Conservation (phyloP, 805 yeast species). For the Saccharomycopsis sp. region DNA sequence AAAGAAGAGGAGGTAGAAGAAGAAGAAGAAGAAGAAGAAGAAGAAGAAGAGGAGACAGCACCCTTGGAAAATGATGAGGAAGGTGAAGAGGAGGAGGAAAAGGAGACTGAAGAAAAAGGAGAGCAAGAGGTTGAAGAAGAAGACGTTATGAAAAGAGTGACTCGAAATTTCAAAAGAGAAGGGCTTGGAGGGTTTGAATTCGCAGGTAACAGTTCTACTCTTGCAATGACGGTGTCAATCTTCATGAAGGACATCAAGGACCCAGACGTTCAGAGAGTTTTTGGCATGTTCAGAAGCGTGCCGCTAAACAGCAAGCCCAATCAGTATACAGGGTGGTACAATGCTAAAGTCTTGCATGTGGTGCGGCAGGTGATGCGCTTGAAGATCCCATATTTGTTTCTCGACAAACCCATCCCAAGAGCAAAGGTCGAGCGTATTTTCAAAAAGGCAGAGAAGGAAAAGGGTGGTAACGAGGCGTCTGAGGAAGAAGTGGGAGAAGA, state of each 20-base stretch:
- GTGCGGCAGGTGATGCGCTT: conserved; percentile 64
- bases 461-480: conserved; percentile 15
- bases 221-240: conserved; percentile 66
- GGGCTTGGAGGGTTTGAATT: conserved; percentile 40
- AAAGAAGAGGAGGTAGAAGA: conserved; percentile 23
- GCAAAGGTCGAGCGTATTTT: conserved; percentile 36
- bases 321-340: conserved; percentile 70
- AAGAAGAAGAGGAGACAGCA: conserved; percentile 21
- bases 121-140: conserved; percentile 23
- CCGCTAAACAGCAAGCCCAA: conserved; percentile 23
- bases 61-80: conserved; percentile 24
- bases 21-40: conserved; percentile 25
- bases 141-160: conserved; percentile 22
- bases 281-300: conserved; percentile 25
- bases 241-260: conserved; percentile 76
- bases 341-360: conserved; percentile 49
- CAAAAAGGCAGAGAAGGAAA: conserved; percentile 25
- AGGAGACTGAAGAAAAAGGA: conserved; percentile 24
- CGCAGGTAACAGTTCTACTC: conserved; percentile 56
- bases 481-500: conserved; percentile 24
- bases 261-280: conserved; percentile 41
- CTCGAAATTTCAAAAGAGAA: background rate
- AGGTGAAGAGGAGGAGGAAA: conserved; percentile 13
- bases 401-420: conserved; percentile 39
- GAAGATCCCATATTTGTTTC: conserved; percentile 53